A percentile compares a stretch with the other conserved stretches of the same genome.
phyloP scores from a whole-genome alignment of 306 rosid species.

The Aeschynomene evenia region DNA sequence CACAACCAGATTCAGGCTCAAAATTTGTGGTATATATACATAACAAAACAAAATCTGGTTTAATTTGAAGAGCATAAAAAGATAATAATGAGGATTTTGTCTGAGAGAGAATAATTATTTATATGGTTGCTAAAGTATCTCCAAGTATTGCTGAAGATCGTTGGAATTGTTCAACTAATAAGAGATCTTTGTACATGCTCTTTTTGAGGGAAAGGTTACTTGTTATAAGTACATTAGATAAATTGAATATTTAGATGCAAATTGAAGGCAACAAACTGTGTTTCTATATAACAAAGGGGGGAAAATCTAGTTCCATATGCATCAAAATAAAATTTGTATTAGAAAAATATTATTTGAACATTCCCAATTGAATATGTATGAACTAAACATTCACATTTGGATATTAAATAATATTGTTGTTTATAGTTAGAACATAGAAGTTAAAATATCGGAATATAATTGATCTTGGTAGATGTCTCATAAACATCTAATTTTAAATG shows the following conservation, averaged over 20 bases:
- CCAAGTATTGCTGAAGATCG: not conserved
- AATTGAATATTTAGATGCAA: not conserved
- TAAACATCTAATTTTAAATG: too few species aligned
- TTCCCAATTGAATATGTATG: too few species aligned
- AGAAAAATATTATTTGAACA: too few species aligned
- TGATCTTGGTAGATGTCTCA: too few species aligned
- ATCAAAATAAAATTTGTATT: too few species aligned
- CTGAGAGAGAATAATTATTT: not conserved
- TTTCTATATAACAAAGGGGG: not conserved
- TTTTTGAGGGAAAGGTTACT: not conserved
- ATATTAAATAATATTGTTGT: too few species aligned
- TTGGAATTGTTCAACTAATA: conserved; percentile 27
- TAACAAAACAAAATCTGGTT: too few species aligned
- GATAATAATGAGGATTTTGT: not conserved
- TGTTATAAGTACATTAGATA: not conserved
- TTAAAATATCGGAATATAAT: too few species aligned
- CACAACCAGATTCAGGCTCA: conserved; percentile 7
- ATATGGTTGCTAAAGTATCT: conserved; percentile 16
- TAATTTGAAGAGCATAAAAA: not conserved
- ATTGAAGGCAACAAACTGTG: not conserved
- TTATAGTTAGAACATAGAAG: too few species aligned
- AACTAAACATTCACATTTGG: too few species aligned
- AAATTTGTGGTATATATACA: not conserved
- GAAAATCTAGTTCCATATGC: not conserved
- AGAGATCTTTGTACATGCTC: conserved; percentile 10